These are phyloP conservation scores for Handroanthus guayacan DNA, from an alignment of 257 asterid genomes.

Conservation along the genomic window DNA sequence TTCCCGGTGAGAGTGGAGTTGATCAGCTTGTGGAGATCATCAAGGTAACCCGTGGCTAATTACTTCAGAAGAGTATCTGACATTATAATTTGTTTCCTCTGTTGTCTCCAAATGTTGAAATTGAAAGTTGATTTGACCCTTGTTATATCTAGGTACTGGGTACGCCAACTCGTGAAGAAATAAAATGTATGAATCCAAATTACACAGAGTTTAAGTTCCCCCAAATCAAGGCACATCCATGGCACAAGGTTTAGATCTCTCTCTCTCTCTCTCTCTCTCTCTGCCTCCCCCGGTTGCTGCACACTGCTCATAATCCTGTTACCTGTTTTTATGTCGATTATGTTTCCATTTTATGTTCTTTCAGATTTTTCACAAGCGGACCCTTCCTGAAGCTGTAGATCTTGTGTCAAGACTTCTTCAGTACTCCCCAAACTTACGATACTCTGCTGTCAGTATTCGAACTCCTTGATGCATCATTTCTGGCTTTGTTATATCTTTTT, in stretches of 20 bases:
- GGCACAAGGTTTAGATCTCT: slow-evolving; percentile 76
- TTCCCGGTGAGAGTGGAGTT: slow-evolving; percentile 93
- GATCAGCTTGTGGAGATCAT: slow-evolving; percentile 90
- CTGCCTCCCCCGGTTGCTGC: neutral
- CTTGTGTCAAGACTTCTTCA: slow-evolving; percentile 91
- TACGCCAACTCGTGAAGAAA: slow-evolving; percentile 89
- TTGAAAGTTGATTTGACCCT: slow-evolving; percentile 8
- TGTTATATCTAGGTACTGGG: slow-evolving; percentile 64
- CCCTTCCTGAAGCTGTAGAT: slow-evolving; percentile 91
- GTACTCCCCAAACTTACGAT: slow-evolving; percentile 86
- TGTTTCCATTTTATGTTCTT: neutral
- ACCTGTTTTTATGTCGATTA: slow-evolving; percentile 10
- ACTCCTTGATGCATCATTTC: slow-evolving; percentile 3
- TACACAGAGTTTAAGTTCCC: slow-evolving; percentile 89
- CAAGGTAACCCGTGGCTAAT: slow-evolving; percentile 54
- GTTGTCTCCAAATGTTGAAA: neutral
- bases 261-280: too few relatives aligned
- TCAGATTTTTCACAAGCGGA: slow-evolving; percentile 82
- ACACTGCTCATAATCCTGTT: neutral
- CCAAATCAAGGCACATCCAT: slow-evolving; percentile 91
- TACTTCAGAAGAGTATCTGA: neutral
- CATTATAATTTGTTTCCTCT: neutral
- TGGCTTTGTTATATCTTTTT: neutral
- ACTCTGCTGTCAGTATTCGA: slow-evolving; percentile 74
- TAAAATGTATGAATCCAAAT: slow-evolving; percentile 91